Evolutionary conservation across 1,284 basidiomycete species (phyloP).

Genomic region (Cutaneotrichosporon sp.): DNA sequence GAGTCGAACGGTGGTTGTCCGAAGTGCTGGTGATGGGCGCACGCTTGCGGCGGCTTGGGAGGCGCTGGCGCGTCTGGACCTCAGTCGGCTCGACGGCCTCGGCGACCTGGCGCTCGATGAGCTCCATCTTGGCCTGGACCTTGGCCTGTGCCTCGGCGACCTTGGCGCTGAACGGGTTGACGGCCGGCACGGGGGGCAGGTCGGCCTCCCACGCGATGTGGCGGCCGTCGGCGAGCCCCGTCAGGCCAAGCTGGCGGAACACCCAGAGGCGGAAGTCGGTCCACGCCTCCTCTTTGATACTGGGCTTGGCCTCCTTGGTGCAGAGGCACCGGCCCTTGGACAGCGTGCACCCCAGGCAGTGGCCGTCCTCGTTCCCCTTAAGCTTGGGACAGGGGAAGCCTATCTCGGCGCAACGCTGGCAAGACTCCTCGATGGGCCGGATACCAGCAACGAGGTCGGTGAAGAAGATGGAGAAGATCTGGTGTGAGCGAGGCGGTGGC

Average conservation of each 20-base stretch:
- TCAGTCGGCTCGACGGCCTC: not conserved
- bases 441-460: not conserved
- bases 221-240: not conserved
- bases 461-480: not conserved
- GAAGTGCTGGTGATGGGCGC: too few relatives aligned
- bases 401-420: not conserved
- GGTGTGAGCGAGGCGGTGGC: not conserved
- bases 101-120: not conserved
- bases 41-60: too few relatives aligned
- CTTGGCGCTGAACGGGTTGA: not conserved
- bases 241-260: not conserved
- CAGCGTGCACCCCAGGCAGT: not conserved
- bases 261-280: not conserved
- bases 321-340: not conserved
- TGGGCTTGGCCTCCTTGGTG: not conserved
- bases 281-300: not conserved
- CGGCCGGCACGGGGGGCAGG: not conserved
- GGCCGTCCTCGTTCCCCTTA: not conserved
- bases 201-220: not conserved
- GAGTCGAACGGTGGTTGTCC: too few relatives aligned
- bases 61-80: too few relatives aligned
- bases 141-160: not conserved
- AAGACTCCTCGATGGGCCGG: not conserved
- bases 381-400: not conserved
- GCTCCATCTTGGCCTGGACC: not conserved